phyloP scores from a whole-genome alignment of 2,329 filamentous ascomycete genomes.

The Paraphaeosphaeria minitans region DNA sequence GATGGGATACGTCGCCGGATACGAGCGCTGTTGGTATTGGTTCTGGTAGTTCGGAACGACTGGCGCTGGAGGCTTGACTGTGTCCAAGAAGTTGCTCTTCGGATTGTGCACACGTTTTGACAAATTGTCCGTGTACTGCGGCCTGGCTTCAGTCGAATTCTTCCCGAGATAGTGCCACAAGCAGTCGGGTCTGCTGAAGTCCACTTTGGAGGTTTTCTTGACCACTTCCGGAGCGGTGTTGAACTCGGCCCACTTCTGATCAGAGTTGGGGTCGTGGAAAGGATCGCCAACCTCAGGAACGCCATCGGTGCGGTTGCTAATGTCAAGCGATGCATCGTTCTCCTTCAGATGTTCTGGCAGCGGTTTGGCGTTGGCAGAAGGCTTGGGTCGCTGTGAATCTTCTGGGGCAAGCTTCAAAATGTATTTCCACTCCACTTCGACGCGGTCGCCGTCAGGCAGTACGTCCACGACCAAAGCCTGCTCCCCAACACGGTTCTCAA shows the following conservation, averaged over 20 bases:
- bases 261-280: slow-evolving; percentile 53
- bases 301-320: slow-evolving; percentile 56
- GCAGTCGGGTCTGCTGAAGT: slow-evolving; percentile 73
- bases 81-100: slow-evolving; percentile 74
- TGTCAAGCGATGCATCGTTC: slow-evolving; percentile 51
- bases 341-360: slow-evolving; percentile 64
- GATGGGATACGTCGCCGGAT: slow-evolving; percentile 47
- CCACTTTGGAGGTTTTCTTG: slow-evolving; percentile 67
- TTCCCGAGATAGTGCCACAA: slow-evolving; percentile 89
- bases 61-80: slow-evolving; percentile 56
- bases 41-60: slow-evolving; percentile 36
- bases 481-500: slow-evolving; percentile 80
- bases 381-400: slow-evolving; percentile 74
- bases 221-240: slow-evolving; percentile 56
- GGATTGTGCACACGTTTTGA: slow-evolving; percentile 65
- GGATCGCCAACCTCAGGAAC: slow-evolving; percentile 54
- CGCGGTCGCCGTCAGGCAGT: slow-evolving; percentile 76
- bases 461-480: slow-evolving; percentile 79
- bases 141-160: slow-evolving; percentile 85
- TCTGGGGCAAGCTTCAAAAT: slow-evolving; percentile 72
- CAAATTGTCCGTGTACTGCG: slow-evolving; percentile 86
- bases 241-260: slow-evolving; percentile 69
- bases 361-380: slow-evolving; percentile 72
- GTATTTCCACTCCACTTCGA: slow-evolving; percentile 87
- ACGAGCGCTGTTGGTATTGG: slow-evolving; percentile 36